Base-by-base conservation (phyloP, 208 protist species). In the Leishmania turanica region DNA sequence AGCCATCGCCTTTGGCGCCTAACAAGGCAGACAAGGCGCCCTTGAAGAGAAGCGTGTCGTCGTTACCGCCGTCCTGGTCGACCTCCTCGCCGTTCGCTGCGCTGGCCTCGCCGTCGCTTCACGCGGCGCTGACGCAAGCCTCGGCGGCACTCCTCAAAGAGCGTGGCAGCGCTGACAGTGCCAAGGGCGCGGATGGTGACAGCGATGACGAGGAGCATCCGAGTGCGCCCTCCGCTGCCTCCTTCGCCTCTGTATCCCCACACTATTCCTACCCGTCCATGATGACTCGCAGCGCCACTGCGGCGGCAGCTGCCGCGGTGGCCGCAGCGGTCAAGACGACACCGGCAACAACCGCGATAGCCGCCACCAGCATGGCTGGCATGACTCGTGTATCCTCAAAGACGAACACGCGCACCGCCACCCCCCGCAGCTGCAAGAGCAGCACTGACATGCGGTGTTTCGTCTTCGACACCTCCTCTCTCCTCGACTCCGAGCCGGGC, bases 381-480 rank as follows among this genome's bases (percentile, higher is more conserved):
- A 31, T 45, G 68, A 40, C 69, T 54, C 3, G 34, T 60, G n/a
- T 60, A 6, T 53, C 45, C 40, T 73, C 68, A 37, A 24, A 34
- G 68, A 0, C 40, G 17, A 9, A 21, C 42, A 69, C 6, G 73
- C 73, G 40, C 73, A 68, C 51, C 66, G 64, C 47, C 51, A 53
- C 13, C 40, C 37, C 42, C 66, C 42, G 0, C 7, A 47, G 15
- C 19, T 56, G 53, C 45, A 56, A 9, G 54, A 80, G 42, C 54
- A 31, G 24, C 37, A 9, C 49, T 27, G 42, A 31, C 2, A 13
- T 71, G 68, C 49, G 80, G 56, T 87, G 85, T 77, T 31, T 96
- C 37, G 92, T 97, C 17, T 92, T 97, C 42, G 94, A 97, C 84
- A 97, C 94, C 15, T 91, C 82, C 73, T 89, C 88, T 53, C 76